A percentile compares a stretch with the other conserved stretches of the same genome.
phyloP scores from a whole-genome alignment of 2,329 filamentous ascomycete species.

The Exserohilum turcica region DNA sequence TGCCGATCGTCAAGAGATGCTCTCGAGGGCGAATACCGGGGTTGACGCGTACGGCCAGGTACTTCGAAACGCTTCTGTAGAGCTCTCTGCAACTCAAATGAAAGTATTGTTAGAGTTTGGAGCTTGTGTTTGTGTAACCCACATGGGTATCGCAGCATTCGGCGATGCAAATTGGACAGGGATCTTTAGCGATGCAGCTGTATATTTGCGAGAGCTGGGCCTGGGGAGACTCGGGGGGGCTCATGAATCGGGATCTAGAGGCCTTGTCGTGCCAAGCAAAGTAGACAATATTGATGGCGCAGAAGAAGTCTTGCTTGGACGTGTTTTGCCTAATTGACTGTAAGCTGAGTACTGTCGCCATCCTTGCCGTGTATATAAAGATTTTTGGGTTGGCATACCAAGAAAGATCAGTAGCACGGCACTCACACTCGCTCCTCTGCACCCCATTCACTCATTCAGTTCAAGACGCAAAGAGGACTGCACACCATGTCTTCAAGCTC shows the following conservation, averaged over 20 bases:
- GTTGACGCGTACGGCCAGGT: slow-evolving; percentile 19
- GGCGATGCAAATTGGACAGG: slow-evolving; percentile 43
- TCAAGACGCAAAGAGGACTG: slow-evolving; percentile 31
- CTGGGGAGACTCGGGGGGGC: slow-evolving; percentile 35
- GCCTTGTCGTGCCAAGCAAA: slow-evolving; percentile 43
- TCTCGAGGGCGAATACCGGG: slow-evolving; percentile 15
- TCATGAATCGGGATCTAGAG: slow-evolving; percentile 42
- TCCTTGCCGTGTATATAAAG: slow-evolving; percentile 41
- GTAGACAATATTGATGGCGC: slow-evolving; percentile 44
- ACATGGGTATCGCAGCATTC: slow-evolving; percentile 33
- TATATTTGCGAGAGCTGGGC: slow-evolving; percentile 45
- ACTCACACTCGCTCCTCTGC: slow-evolving; percentile 23
- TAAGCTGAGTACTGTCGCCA: slow-evolving; percentile 25
- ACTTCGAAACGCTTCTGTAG: slow-evolving; percentile 20
- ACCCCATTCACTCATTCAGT: slow-evolving; percentile 15
- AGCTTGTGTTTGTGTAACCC: slow-evolving; percentile 30
- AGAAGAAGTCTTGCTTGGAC: slow-evolving; percentile 39
- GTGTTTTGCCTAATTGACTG: slow-evolving; percentile 40
- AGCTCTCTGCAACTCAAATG: slow-evolving; percentile 27
- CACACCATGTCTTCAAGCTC: slow-evolving; percentile 33
- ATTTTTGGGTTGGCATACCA: slow-evolving; percentile 35
- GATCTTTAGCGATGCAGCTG: slow-evolving; percentile 39
- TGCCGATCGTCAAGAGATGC: slow-evolving; percentile 22
- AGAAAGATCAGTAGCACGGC: slow-evolving; percentile 16
- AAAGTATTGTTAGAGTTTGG: slow-evolving; percentile 20